Evolutionary conservation across 805 yeast genomes (phyloP), one percentile per base, ranked within the genome.

Genomic region (Torulaspora gathmanii): DNA sequence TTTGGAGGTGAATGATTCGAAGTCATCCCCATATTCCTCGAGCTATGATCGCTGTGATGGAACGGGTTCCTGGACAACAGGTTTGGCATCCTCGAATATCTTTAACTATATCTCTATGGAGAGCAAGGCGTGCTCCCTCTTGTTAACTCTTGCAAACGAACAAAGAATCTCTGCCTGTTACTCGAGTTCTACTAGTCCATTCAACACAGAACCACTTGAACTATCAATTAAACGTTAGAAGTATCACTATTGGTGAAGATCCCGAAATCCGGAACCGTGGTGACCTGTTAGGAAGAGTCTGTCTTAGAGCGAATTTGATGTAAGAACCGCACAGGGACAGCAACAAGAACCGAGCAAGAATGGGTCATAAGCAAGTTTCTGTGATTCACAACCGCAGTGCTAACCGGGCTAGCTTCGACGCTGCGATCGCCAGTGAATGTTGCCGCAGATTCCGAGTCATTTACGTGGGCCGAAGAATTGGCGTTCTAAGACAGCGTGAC

Each of bases 31-130:
- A 20, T 13, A 11, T 25, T 34, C 30, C 38, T 38, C 13, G 50
- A 33, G 33, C 41, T 23, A 25, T 42, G 44, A 4, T 42, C 48
- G 29, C 36, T 46, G 34, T 51, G 56, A 34, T 57, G 58, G 42
- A 62, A 62, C 8, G 61, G 64, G 39, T 60, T 62, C 44, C 64
- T 59, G 2, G 61, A 56, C 22, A 62, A 49, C 33, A 61, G 33
- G 20, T 51, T 55, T 1, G 66, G 65, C 66, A 61, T 61, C 36
- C 23, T 31, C n/a, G 28, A 27, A 16, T 9, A 22, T 28, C 25
- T 16, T 28, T 19, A 12, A 1, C 30, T 4, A n/a, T 6, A 7
- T 22, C 15, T 23, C 28, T 35, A 5, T 22, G 11, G 37, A 5
- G 7, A 7, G 25, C 25, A 22, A 22, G 8, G 25, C 25, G 25